Evolutionary conservation across 371 early-diverging fungal genomes (phyloP), one percentile per base, ranked within the genome.

Genomic region (Batrachochytrium dendrobatidis): DNA sequence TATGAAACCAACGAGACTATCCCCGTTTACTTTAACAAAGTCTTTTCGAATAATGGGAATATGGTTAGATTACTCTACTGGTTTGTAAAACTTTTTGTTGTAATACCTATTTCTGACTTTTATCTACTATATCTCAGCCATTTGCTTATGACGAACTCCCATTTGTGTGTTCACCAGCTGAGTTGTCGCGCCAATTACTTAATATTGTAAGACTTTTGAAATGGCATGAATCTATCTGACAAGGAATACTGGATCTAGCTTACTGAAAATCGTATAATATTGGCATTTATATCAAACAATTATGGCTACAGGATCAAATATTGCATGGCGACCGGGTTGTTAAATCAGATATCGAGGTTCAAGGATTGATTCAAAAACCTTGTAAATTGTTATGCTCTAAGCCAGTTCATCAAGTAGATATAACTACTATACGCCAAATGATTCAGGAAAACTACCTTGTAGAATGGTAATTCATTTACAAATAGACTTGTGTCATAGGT

Each of bases 21-120:
- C 8, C 49, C 49, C 24, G 12, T 48, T 29, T 48, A 48, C 49
- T 48, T 48, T 29, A 48, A 48, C 49, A 48, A 24, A 18, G 49
- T 48, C 49, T 48, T 48, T 29, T 48, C 49, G 6, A 29, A 48
- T 12, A 6, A 18, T 8, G 29, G 25, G 6, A 22, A 18, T 22
- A 22, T 48, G 8, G 49, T 48, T 25, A 48, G 49, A 22, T 12
- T n/a, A 18, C 12, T 48, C n/a, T 24, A 6, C 49, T 48, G 24
- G 8, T 48, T 29, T 48, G 25, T 6, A 22, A 48, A 25, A 6
- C 8, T n/a, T n/a, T n/a, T n/a, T n/a, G n/a, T n/a, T n/a, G n/a
- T n/a, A n/a, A 29, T 29, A 48, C 49, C 29, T 29, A 12, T 24
- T 48, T 22, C 12, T 24, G 49, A 12, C 24, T 8, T 12, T 18